Conservation (phyloP, 306 rosid genomes). For the Rosa multiflora region DNA sequence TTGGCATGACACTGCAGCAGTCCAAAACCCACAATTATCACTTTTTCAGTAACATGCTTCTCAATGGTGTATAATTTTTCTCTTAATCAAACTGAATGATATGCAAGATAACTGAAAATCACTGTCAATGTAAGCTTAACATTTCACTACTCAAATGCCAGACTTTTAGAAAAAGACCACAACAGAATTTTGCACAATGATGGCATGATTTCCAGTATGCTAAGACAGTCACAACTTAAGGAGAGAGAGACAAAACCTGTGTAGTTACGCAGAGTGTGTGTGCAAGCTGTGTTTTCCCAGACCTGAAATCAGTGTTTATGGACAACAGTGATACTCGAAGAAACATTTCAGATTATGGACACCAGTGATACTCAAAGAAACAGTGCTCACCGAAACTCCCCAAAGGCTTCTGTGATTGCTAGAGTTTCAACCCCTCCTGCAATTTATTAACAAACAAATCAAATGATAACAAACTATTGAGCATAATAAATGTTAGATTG, state of each 20-base stretch:
- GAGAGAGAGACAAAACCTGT: constrained; percentile 52
- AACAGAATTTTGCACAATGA: neutral
- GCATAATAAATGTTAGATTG: constrained; percentile 2
- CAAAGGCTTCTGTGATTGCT: constrained; percentile 93
- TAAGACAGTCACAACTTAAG: neutral
- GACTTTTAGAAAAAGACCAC: neutral
- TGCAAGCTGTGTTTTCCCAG: constrained; percentile 97
- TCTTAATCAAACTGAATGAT: neutral
- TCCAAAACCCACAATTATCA: neutral
- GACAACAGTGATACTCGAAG: neutral
- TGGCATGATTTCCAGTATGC: neutral
- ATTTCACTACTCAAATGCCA: constrained; percentile 12
- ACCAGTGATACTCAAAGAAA: too few relatives aligned
- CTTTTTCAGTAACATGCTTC: neutral
- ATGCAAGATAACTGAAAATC: neutral
- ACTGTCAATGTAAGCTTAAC: neutral
- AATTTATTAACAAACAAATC: neutral
- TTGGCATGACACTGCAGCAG: neutral
- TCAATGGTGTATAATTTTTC: too few relatives aligned
- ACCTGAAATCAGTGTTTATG: constrained; percentile 39
- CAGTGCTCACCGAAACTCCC: constrained; percentile 77
- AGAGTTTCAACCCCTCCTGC: constrained; percentile 85
- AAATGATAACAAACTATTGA: neutral
- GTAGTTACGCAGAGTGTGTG: constrained; percentile 95
- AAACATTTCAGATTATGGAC: too few relatives aligned